Percentiles rank a stretch among this genome's conserved stretches.
phyloP scores from a whole-genome alignment of 345 rosid genomes.

The Melaleuca quinquenervia region DNA sequence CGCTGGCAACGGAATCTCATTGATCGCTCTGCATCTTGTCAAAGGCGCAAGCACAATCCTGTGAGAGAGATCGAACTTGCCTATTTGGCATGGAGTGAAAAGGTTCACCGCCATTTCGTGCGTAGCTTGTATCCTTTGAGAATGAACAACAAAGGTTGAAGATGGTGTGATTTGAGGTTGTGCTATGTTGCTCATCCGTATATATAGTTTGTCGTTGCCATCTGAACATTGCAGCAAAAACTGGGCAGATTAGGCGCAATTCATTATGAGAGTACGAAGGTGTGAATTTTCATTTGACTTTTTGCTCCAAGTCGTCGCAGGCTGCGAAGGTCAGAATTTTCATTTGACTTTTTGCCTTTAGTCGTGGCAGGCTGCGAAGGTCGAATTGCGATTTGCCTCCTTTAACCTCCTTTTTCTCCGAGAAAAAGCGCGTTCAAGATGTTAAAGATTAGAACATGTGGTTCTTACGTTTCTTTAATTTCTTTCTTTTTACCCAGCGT shows the following conservation, averaged over 20 bases:
- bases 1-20: conserved; percentile 55
- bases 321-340: neutral
- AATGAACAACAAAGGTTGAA: neutral
- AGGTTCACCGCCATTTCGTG: conserved; percentile 14
- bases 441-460: neutral
- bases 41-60: conserved; percentile 89
- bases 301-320: neutral
- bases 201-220: too few species aligned
- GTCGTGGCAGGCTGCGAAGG: too few species aligned
- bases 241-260: neutral
- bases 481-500: neutral
- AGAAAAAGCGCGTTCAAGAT: too few species aligned
- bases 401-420: too few species aligned
- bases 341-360: neutral
- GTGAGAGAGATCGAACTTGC: conserved; percentile 61
- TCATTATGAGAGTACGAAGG: neutral
- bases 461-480: neutral
- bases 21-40: conserved; percentile 85
- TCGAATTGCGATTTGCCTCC: too few species aligned
- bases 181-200: too few species aligned
- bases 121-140: neutral
- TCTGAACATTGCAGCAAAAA: neutral
- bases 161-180: neutral
- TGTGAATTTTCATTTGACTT: neutral
- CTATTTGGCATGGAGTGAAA: conserved; percentile 55